Evolutionary conservation across 371 early-diverging fungal species (phyloP), one percentile per base, ranked within the genome.

Genomic region (Mortierella sp.): DNA sequence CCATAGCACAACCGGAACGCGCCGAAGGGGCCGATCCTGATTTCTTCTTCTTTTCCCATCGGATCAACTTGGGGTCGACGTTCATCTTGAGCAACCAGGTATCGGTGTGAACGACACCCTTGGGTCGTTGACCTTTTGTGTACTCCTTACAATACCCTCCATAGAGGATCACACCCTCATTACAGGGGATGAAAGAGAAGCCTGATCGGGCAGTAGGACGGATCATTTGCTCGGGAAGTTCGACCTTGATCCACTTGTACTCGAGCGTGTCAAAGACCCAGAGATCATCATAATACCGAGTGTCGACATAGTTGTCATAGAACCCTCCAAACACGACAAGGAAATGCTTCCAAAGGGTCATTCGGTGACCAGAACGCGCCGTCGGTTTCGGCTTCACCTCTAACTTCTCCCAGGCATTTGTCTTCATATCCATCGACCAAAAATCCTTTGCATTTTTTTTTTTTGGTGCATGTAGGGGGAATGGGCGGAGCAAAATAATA

Each of bases 121-220:
- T 73, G 28, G 84, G 72, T 51, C 79, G 66, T 73, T 87, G 68
- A 2, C 87, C 89, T 73, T 89, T 89, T 42, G 78, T 72, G 37
- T 81, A 60, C 43, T 79, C 79, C 62, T 87, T 90, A 51, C 80
- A 82, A 70, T 89, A 90, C 4, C 90, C 90, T 28, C 90, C 90
- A 64, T 86, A 88, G 30, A 90, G 37, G 53, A 81, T 80, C 3
- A 84, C 72, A 24, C 80, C 80, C 8, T 82, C 69, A 31, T 67
- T 70, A 50, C 72, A 69, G 12, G 84, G 70, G 32, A 87, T 70
- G 41, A 89, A 81, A 44, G 86, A 86, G 64, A 84, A 87, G 4
- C 89, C 90, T 3, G 86, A 85, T 3, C 90, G 72, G 17, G 84
- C 82, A 9, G 83, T 60, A 8, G 89, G 89, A 0, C 71, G 70